A percentile compares a stretch with the other conserved stretches of the same genome.
Evolutionary conservation across 768 basidiomycete species (phyloP).

Genomic region (Lactarius vividus): DNA sequence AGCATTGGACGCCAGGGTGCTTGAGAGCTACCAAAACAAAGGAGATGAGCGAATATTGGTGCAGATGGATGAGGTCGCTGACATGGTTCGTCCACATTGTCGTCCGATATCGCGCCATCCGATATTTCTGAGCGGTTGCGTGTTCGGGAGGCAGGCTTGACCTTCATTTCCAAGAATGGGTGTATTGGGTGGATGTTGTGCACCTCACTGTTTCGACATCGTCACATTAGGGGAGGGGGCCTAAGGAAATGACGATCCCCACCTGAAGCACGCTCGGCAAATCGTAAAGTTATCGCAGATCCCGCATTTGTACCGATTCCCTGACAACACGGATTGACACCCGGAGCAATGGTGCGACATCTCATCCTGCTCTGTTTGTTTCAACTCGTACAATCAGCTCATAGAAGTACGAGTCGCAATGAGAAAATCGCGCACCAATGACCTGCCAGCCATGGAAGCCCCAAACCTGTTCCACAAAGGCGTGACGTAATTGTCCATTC

Average conservation of each 20-base stretch:
- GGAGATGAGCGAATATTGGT: conserved; percentile 1
- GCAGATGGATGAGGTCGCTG: conserved; percentile 2
- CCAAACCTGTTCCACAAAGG: conserved; percentile 87
- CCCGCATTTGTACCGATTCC: conserved; percentile 79
- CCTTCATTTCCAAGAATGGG: conserved; percentile 79
- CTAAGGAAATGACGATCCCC: conserved; percentile 23
- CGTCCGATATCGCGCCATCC: conserved; percentile 22
- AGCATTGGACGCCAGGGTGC: conserved; percentile 25
- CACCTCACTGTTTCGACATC: conserved; percentile 57
- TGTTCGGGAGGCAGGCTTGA: conserved; percentile 44
- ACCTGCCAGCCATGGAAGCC: conserved; percentile 80
- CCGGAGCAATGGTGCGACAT: conserved; percentile 70
- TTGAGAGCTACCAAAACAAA: conserved; percentile 23
- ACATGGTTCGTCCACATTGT: conserved; percentile 25
- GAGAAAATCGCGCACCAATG: conserved; percentile 58
- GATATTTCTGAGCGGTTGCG: conserved; percentile 41
- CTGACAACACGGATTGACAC: conserved; percentile 60
- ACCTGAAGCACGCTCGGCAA: conserved; percentile 85
- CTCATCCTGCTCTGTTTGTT: conserved; percentile 67
- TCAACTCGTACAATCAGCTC: neutral
- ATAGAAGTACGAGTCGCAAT: conserved; percentile 7
- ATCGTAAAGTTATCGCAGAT: conserved; percentile 78
- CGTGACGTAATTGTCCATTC: conserved; percentile 79
- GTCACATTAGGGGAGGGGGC: conserved; percentile 6
- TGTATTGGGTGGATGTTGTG: conserved; percentile 91